Evolutionary conservation across 108 stramenopile genomes (phyloP).

Genomic region (Pseudonitzschia delicatissima): DNA sequence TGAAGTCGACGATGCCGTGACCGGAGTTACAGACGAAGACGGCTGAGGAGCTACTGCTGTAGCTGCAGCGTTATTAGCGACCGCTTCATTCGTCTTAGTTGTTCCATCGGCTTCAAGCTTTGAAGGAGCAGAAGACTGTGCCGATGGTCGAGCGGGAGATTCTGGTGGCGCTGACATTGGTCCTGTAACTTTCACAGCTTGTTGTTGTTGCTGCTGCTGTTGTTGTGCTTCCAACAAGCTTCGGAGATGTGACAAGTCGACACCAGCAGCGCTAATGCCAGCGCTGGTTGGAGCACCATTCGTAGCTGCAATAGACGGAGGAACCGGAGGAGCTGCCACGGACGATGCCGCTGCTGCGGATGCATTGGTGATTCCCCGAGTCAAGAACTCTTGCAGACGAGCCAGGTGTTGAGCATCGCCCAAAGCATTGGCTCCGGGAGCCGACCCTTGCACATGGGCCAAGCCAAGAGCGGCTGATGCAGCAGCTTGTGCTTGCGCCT

Average conservation of each 20-base stretch:
- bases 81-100: not conserved
- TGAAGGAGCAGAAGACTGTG: not conserved
- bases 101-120: not conserved
- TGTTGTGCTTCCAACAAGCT: constrained; percentile 9
- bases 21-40: not conserved
- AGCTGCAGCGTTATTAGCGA: not conserved
- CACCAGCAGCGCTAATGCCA: constrained; percentile 4
- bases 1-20: not conserved
- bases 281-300: not conserved
- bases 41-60: not conserved
- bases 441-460: not conserved
- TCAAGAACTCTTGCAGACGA: constrained; percentile 6
- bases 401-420: not conserved
- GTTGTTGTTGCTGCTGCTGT: constrained; percentile 5
- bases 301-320: not conserved
- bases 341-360: not conserved
- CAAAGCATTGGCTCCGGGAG: not conserved
- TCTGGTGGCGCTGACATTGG: not conserved
- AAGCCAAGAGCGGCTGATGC: constrained; percentile 4
- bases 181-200: not conserved
- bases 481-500: constrained; percentile 5
- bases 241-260: not conserved
- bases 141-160: not conserved
- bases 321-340: not conserved
- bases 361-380: not conserved